These are phyloP conservation scores for Ustulina deusta DNA, from an alignment of 2,329 filamentous ascomycete genomes.

Conservation along the genomic window DNA sequence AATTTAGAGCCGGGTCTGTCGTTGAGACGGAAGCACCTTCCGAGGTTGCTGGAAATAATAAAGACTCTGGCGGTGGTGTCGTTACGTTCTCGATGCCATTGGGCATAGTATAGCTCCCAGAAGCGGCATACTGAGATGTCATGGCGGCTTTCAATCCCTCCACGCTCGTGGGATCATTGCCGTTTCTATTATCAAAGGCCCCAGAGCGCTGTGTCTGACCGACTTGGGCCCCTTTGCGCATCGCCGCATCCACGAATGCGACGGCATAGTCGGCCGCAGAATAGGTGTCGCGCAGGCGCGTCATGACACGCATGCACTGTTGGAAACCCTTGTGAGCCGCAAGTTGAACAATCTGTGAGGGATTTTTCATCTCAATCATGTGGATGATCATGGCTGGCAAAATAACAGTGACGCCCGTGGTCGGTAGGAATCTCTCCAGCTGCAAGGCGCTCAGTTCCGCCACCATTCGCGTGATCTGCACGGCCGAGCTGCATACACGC, in stretches of 20 bases:
- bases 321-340: conserved; percentile 84
- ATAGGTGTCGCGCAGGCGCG: conserved; percentile 88
- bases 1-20: conserved; percentile 27
- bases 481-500: conserved; percentile 85
- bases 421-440: conserved; percentile 84
- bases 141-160: conserved; percentile 41
- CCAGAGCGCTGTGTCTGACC: conserved; percentile 15
- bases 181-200: conserved; percentile 50
- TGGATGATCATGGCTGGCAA: conserved; percentile 95
- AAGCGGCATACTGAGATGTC: conserved; percentile 40
- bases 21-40: conserved; percentile 19
- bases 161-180: conserved; percentile 72
- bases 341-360: conserved; percentile 76
- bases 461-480: conserved; percentile 86
- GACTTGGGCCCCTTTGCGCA: conserved; percentile 72
- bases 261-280: conserved; percentile 96
- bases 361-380: conserved; percentile 90
- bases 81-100: conserved; percentile 48
- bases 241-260: conserved; percentile 90
- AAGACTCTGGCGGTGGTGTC: conserved; percentile 67
- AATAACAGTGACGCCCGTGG: conserved; percentile 89
- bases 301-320: conserved; percentile 92
- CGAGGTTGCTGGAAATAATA: conserved; percentile 47
- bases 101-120: conserved; percentile 29
- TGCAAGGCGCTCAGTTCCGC: conserved; percentile 78